Conservation (phyloP, 208 protist genomes). For the Entamoeba moshkovskii region DNA sequence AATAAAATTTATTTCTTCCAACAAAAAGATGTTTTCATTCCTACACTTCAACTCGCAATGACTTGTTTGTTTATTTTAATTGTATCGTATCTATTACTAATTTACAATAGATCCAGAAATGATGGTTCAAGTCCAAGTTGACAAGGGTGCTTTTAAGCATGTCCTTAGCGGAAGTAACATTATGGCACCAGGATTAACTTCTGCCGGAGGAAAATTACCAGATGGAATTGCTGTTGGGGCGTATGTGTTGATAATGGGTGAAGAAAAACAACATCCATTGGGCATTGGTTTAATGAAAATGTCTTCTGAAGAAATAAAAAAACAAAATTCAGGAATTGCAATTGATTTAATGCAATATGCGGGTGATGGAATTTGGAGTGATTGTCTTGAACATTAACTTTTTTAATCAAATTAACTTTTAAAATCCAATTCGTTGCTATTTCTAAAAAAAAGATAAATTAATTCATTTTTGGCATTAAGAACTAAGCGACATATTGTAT, state of each 20-base stretch:
- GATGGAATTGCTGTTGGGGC: conserved; percentile 25
- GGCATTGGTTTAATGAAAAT: conserved; percentile 30
- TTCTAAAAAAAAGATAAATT: no score
- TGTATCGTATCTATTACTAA: neutral
- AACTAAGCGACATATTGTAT: no score
- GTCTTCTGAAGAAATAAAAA: conserved; percentile 22
- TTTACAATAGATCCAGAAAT: conserved; percentile 58
- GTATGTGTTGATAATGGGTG: conserved; percentile 28
- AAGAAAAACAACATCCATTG: conserved; percentile 33
- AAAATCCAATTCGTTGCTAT: no score
- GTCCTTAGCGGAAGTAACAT: conserved; percentile 83
- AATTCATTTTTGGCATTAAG: no score
- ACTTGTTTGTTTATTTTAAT: neutral
- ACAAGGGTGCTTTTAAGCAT: conserved; percentile 82
- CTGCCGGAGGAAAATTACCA: conserved; percentile 58
- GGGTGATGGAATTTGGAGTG: conserved; percentile 27
- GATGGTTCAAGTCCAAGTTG: conserved; percentile 73
- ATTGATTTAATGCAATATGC: conserved; percentile 27
- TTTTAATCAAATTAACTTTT: no score
- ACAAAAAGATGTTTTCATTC: neutral
- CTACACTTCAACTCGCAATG: neutral
- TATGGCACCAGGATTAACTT: conserved; percentile 86
- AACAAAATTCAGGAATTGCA: conserved; percentile 20
- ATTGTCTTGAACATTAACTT: neutral
- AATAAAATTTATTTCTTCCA: neutral